A percentile compares a stretch with the other conserved stretches of the same genome.
These are phyloP conservation scores for Collybia sp. DNA, from an alignment of 768 basidiomycete species.

Conservation along the genomic window DNA sequence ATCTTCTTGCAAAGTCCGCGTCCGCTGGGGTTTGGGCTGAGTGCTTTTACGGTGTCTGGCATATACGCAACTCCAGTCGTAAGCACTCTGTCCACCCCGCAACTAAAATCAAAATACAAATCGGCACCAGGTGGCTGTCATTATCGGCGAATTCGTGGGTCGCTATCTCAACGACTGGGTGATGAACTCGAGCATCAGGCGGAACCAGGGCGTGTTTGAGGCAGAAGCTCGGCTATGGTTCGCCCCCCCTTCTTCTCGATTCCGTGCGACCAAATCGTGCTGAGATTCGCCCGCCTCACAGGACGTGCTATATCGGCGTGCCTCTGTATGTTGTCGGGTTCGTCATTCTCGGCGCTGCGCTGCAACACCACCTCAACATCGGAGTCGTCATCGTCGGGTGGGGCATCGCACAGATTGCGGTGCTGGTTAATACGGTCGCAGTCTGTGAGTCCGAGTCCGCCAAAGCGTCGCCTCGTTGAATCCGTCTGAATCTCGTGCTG, in stretches of 20 bases:
- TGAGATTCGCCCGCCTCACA: slow-evolving; percentile 13
- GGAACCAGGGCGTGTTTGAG: slow-evolving; percentile 55
- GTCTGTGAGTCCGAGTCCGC: slow-evolving; percentile 23
- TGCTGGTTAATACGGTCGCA: slow-evolving; percentile 60
- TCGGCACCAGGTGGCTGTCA: slow-evolving; percentile 36
- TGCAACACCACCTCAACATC: slow-evolving; percentile 48
- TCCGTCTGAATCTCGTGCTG: background rate
- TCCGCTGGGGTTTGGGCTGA: slow-evolving; percentile 28
- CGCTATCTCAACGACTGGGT: slow-evolving; percentile 52
- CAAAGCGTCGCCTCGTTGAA: too few relatives aligned
- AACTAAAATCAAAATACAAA: slow-evolving; percentile 39
- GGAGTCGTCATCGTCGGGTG: slow-evolving; percentile 61
- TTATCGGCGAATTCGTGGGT: slow-evolving; percentile 49
- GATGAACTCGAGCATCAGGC: slow-evolving; percentile 36
- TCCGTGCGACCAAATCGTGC: background rate
- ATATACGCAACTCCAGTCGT: slow-evolving; percentile 35
- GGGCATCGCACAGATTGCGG: slow-evolving; percentile 53
- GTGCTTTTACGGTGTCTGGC: slow-evolving; percentile 32
- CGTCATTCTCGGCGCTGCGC: slow-evolving; percentile 47
- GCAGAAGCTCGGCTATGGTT: slow-evolving; percentile 61
- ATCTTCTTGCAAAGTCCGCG: slow-evolving; percentile 20
- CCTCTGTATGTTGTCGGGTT: slow-evolving; percentile 61
- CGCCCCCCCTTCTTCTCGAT: slow-evolving; percentile 3
- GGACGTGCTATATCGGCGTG: slow-evolving; percentile 58
- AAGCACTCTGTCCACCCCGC: background rate